A percentile compares a stretch with the other conserved stretches of the same genome.
Conservation (phyloP, 139 green algal genomes). For the Astrephomene gubernaculifera region DNA sequence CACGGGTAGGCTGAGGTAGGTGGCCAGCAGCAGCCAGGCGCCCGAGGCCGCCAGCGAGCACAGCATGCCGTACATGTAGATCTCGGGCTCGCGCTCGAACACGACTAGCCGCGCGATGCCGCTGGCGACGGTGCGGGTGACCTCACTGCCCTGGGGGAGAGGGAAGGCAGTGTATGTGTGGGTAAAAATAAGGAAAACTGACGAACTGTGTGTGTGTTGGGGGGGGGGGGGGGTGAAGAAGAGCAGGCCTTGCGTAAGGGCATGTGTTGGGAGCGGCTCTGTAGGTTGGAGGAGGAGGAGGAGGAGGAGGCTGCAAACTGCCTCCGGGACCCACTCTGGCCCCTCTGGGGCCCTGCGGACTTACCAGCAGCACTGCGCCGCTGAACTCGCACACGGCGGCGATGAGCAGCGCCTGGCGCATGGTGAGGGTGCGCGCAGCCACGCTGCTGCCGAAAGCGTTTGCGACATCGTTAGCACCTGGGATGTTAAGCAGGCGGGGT, state of each 20-base stretch:
- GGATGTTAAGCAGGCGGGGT: too few relatives aligned
- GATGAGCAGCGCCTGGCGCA: slow-evolving; percentile 37
- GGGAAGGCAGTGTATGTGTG: too few relatives aligned
- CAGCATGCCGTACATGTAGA: slow-evolving; percentile 76
- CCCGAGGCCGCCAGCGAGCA: slow-evolving; percentile 64
- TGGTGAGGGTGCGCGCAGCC: slow-evolving; percentile 51
- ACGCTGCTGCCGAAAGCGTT: slow-evolving; percentile 66
- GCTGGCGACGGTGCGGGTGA: slow-evolving; percentile 51
- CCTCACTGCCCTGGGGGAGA: slow-evolving; percentile 45
- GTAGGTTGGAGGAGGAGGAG: too few relatives aligned
- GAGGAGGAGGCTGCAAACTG: too few relatives aligned
- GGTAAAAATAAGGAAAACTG: too few relatives aligned
- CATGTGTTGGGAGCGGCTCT: too few relatives aligned
- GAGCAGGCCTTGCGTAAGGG: too few relatives aligned
- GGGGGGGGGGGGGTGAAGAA: too few relatives aligned
- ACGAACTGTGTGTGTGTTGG: too few relatives aligned
- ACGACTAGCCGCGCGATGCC: slow-evolving; percentile 34
- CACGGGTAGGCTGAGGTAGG: slow-evolving; percentile 69
- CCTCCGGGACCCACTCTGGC: too few relatives aligned
- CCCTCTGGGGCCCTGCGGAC: too few relatives aligned
- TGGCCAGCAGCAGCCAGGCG: slow-evolving; percentile 67
- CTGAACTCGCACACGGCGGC: slow-evolving; percentile 59
- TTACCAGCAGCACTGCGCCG: slow-evolving; percentile 48
- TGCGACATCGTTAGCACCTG: slow-evolving; percentile 47
- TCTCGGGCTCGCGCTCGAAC: slow-evolving; percentile 36